These are phyloP conservation scores for Zasmidium cellare DNA, from an alignment of 2,329 filamentous ascomycete species.

Conservation along the genomic window DNA sequence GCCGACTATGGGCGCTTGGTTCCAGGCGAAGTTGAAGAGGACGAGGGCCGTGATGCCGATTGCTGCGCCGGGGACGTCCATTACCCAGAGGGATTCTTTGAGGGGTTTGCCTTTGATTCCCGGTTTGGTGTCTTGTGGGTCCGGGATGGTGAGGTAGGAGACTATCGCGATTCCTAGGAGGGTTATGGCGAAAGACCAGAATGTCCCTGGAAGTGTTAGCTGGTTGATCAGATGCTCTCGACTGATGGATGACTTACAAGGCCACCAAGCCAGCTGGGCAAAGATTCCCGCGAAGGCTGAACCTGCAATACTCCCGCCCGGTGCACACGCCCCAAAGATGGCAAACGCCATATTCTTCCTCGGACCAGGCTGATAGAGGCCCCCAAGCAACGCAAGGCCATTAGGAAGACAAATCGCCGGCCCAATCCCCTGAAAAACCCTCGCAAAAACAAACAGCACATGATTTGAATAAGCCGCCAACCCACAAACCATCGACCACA, in stretches of 20 bases:
- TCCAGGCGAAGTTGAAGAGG: slow-evolving; percentile 34
- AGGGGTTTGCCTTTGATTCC: slow-evolving; percentile 15
- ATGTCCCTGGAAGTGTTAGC: slow-evolving; percentile 16
- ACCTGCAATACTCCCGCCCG: slow-evolving; percentile 36
- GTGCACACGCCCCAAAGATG: slow-evolving; percentile 38
- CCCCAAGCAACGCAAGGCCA: slow-evolving; percentile 37
- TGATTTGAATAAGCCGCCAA: slow-evolving; percentile 37
- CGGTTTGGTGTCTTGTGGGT: slow-evolving; percentile 21
- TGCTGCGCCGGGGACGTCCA: slow-evolving; percentile 30
- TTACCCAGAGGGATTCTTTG: slow-evolving; percentile 15
- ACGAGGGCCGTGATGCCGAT: slow-evolving; percentile 30
- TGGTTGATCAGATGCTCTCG: slow-evolving; percentile 21
- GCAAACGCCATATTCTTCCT: slow-evolving; percentile 41
- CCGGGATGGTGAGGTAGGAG: slow-evolving; percentile 27
- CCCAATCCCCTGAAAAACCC: slow-evolving; percentile 42
- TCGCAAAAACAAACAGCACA: slow-evolving; percentile 36
- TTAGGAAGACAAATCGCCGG: slow-evolving; percentile 39
- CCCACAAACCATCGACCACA: slow-evolving; percentile 44
- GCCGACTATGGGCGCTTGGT: slow-evolving; percentile 33
- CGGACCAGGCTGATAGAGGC: slow-evolving; percentile 33
- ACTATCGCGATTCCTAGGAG: slow-evolving; percentile 20
- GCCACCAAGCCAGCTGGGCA: slow-evolving; percentile 35
- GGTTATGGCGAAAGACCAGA: slow-evolving; percentile 22
- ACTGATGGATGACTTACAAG: slow-evolving; percentile 9
- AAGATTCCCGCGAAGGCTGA: slow-evolving; percentile 34